Evolutionary conservation across 176 grass and related monocot species (phyloP).

Genomic region (Ampelocalamus luodianensis): DNA sequence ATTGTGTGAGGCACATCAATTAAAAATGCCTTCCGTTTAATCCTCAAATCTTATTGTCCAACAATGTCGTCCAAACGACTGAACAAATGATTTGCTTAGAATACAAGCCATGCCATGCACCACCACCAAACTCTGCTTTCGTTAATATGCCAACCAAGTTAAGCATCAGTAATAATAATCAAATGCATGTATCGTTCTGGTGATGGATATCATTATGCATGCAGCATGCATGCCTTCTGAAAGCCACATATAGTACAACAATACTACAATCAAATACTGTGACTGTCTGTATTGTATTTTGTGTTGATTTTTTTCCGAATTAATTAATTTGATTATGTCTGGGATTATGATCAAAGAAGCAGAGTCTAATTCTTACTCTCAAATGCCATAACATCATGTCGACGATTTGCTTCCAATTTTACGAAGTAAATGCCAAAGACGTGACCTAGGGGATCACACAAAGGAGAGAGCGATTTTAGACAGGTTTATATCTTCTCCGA

Average conservation of each 20-base stretch:
- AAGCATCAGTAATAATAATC: background rate
- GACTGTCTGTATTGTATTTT: background rate
- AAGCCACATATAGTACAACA: background rate
- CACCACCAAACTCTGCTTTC: background rate
- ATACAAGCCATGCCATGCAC: background rate
- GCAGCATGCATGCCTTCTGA: background rate
- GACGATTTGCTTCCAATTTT: too few relatives aligned
- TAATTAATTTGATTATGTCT: background rate
- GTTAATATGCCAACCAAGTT: background rate
- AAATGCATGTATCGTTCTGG: background rate
- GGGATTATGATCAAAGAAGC: background rate
- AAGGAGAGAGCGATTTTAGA: too few relatives aligned
- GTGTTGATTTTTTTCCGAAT: background rate
- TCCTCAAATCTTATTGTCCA: background rate
- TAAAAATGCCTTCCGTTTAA: background rate
- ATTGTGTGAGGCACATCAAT: background rate
- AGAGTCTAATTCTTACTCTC: background rate
- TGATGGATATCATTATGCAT: background rate
- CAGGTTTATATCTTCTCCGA: too few relatives aligned
- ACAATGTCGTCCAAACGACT: background rate
- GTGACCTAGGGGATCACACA: too few relatives aligned
- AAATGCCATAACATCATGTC: too few relatives aligned
- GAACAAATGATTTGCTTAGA: constrained; percentile 14
- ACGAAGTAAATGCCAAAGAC: too few relatives aligned
- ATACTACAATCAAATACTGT: background rate